Base-by-base conservation (phyloP, 495 filamentous ascomycete genomes). In the Sporormia fimetaria region DNA sequence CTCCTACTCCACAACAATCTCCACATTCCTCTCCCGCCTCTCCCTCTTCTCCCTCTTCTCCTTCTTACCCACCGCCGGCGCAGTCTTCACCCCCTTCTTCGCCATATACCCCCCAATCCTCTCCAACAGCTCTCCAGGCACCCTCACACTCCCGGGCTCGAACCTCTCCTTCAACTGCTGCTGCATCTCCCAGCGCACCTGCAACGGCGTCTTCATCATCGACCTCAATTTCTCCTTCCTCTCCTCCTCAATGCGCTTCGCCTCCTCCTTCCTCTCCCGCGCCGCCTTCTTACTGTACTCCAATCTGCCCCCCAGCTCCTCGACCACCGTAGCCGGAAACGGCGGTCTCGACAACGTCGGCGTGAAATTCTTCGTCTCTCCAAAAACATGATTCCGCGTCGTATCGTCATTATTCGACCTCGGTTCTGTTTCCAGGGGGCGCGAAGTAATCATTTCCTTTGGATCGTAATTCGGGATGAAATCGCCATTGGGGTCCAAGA, bases 171-270 rank as follows among this genome's bases (percentile, higher is more conserved):
- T 32, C 6, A 12, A 6, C 29, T 32, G n/a, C 53, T 59, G 59
- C 49, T 39, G 54, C 47, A 61, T 43, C 47, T 44, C 54, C 31
- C 69, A 67, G 47, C 66, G 54, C 58, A 73, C 66, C 50, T 75
- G 67, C 30, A 70, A 42, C 16, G 72, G 73, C 44, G 64, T 66
- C 44, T 67, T 62, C 70, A 75, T 65, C 3, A 4, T 30, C 10
- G 28, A 11, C 10, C 28, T 22, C 18, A 7, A 24, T 5, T 11
- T 37, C 34, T 7, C 30, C 25, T 4, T 27, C 2, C 23, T 14
- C 14, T 3, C 9, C 22, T 16, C 14, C 18, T 12, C n/a, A 18
- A 2, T 8, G 23, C 14, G 33, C n/a, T n/a, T 22, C 10, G 12
- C 15, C 21, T 23, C 35, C 6, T 11, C 17, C 29, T 7, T 20